Conservation (phyloP, 305 asterid species). For the Rubia balearica region DNA sequence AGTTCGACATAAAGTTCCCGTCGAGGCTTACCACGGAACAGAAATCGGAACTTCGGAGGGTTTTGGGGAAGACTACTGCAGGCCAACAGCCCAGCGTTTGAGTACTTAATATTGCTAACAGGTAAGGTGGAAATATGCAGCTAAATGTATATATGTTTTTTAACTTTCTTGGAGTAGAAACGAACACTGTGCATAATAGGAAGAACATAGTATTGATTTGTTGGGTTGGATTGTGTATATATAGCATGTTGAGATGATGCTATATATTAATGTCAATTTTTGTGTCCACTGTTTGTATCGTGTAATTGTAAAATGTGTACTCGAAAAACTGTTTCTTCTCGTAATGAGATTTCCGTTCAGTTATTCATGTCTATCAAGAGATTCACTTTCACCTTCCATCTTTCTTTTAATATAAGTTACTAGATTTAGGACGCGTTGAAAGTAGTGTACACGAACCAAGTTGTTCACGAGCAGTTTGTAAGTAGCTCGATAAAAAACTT, state of each 20-base stretch:
- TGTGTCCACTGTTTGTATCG: neutral
- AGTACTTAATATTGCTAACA: conserved; percentile 22
- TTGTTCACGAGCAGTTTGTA: no score
- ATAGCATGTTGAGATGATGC: conserved; percentile 23
- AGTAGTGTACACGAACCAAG: no score
- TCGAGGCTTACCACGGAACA: conserved; percentile 73
- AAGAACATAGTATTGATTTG: conserved; percentile 23
- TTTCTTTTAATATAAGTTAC: no score
- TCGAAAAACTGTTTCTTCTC: neutral
- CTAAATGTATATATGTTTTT: conserved; percentile 42
- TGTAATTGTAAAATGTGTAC: conserved; percentile 7
- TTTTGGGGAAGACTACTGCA: conserved; percentile 40
- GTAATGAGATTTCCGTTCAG: neutral
- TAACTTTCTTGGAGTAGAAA: conserved; percentile 34
- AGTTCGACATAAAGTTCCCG: conserved; percentile 81
- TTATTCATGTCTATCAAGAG: neutral
- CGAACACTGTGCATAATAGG: conserved; percentile 52
- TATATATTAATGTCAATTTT: conserved; percentile 33
- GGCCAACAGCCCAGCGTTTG: conserved; percentile 20
- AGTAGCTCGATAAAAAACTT: no score
- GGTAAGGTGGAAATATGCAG: conserved; percentile 23
- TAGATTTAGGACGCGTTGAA: no score
- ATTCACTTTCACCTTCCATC: no score
- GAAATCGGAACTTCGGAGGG: conserved; percentile 73
- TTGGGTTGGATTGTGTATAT: conserved; percentile 20